A percentile compares a stretch with the other conserved stretches of the same genome.
These are phyloP conservation scores for Graphilbum fragrans DNA, from an alignment of 2,329 filamentous ascomycete genomes.

Conservation along the genomic window DNA sequence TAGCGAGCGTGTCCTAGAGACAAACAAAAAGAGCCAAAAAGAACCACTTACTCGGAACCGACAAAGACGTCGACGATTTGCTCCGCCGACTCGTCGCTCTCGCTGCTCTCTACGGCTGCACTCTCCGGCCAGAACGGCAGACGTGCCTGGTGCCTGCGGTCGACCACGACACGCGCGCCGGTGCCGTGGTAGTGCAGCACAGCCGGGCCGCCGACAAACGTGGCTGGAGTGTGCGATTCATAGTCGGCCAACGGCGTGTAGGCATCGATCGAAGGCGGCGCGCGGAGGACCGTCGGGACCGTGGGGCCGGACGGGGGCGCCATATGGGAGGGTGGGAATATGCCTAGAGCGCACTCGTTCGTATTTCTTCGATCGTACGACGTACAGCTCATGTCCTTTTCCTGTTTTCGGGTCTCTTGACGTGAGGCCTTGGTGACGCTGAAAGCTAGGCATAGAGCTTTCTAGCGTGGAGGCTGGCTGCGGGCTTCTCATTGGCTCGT, in stretches of 20 bases:
- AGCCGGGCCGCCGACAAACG: conserved; percentile 60
- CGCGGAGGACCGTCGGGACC: conserved; percentile 40
- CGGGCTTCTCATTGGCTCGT: no score
- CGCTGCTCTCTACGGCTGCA: conserved; percentile 15
- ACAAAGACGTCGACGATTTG: conserved; percentile 44
- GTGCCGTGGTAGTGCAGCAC: conserved; percentile 54
- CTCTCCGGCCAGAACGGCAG: conserved; percentile 39
- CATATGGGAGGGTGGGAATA: neutral
- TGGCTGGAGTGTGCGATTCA: conserved; percentile 58
- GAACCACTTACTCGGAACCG: conserved; percentile 38
- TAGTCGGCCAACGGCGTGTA: conserved; percentile 58
- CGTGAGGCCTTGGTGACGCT: no score
- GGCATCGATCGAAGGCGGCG: conserved; percentile 41
- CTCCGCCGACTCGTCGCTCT: conserved; percentile 25
- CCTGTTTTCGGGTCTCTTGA: no score
- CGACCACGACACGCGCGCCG: conserved; percentile 44
- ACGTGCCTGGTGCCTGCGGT: conserved; percentile 37
- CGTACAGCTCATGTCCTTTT: no score
- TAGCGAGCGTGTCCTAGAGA: neutral
- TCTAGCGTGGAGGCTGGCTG: no score
- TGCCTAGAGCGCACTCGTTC: neutral
- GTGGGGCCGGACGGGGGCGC: neutral
- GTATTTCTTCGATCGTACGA: no score
- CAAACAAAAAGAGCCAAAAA: neutral
- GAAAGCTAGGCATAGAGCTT: no score